Conservation (phyloP, 2,329 filamentous ascomycete species). For the Verticillium nonalfalfae region DNA sequence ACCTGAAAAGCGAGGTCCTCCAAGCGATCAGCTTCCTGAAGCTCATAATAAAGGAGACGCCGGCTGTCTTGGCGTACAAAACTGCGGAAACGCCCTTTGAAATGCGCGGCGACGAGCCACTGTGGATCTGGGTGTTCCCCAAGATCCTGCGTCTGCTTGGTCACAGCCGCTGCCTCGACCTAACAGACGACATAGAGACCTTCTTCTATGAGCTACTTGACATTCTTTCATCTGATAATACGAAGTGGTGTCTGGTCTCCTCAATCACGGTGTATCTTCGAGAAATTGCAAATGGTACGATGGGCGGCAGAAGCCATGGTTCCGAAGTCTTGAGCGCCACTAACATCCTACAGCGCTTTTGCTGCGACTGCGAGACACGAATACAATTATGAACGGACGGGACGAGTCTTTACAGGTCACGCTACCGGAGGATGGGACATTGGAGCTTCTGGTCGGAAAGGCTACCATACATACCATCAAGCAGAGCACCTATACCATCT, state of each 20-base stretch:
- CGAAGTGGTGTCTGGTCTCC: conserved; percentile 40
- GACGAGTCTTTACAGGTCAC: conserved; percentile 20
- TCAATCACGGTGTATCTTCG: conserved; percentile 43
- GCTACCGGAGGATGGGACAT: conserved; percentile 31
- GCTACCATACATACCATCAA: conserved; percentile 15
- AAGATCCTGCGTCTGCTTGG: conserved; percentile 52
- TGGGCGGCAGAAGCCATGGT: not conserved
- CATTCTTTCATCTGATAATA: conserved; percentile 32
- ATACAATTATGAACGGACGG: conserved; percentile 16
- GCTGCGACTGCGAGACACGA: conserved; percentile 25
- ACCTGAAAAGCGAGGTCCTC: conserved; percentile 52
- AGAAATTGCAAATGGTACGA: conserved; percentile 38
- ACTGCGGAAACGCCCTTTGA: conserved; percentile 35
- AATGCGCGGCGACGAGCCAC: conserved; percentile 50
- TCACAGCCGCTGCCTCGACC: conserved; percentile 36
- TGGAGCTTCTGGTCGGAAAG: conserved; percentile 26
- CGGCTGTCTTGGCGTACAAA: conserved; percentile 52
- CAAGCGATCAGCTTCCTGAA: conserved; percentile 75
- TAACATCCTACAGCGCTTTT: conserved; percentile 15
- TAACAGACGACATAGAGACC: conserved; percentile 44
- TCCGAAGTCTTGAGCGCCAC: not conserved
- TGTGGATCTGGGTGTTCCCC: conserved; percentile 61
- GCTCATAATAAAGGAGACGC: conserved; percentile 69
- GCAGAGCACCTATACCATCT: conserved; percentile 32
- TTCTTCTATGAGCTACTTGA: conserved; percentile 45